Conservation (phyloP, 75 land plant genomes). For the Gnetum montanum region DNA sequence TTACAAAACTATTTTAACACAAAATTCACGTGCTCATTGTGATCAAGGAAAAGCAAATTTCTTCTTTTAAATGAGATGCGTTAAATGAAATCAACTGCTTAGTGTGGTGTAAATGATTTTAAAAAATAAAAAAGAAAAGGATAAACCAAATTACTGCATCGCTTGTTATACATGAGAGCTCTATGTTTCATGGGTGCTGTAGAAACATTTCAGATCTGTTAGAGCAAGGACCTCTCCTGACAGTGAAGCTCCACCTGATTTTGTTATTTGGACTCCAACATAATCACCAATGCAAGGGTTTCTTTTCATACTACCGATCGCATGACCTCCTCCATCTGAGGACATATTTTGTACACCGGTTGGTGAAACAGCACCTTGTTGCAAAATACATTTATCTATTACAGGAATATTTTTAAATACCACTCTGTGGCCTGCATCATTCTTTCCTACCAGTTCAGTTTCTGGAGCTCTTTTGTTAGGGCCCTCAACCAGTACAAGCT, state of each 20-base stretch:
- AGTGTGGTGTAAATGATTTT: no score
- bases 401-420: conserved; percentile 41
- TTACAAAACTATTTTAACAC: no score
- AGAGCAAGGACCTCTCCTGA: conserved; percentile 60
- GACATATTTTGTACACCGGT: not conserved
- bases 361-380: not conserved
- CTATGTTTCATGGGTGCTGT: conserved; percentile 3
- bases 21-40: no score
- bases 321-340: conserved; percentile 1
- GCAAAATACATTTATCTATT: conserved; percentile 6
- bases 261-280: conserved; percentile 70
- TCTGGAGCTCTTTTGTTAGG: conserved; percentile 85
- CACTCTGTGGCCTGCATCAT: conserved; percentile 87
- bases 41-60: no score
- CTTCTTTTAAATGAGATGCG: no score
- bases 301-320: conserved; percentile 11
- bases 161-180: no score
- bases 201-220: conserved; percentile 52
- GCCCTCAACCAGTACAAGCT: conserved; percentile 87
- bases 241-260: conserved; percentile 69
- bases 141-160: no score
- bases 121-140: no score
- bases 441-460: conserved; percentile 78
- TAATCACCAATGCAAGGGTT: conserved; percentile 72
- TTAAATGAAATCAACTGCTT: no score